Evolutionary conservation across 2,329 filamentous ascomycete species (phyloP).

Genomic region (Cercospora beticola): DNA sequence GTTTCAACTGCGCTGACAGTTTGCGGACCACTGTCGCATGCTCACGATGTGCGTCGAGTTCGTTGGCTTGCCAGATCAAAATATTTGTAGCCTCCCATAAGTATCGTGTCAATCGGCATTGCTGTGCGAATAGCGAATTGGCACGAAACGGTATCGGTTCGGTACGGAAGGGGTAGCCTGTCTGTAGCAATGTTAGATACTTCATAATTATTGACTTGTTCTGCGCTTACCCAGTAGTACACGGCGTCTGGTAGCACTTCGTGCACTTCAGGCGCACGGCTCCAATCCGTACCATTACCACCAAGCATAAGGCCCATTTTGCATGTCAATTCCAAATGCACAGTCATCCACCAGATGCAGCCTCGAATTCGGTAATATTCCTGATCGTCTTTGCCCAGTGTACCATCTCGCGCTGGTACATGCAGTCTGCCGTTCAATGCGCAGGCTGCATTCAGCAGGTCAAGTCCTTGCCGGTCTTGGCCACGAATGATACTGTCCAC

Average conservation of each 20-base stretch:
- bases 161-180: constrained; percentile 1
- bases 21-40: background rate
- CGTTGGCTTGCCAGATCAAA: constrained; percentile 4
- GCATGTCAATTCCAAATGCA: constrained; percentile 10
- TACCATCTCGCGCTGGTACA: background rate
- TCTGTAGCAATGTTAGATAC: background rate
- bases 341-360: constrained; percentile 11
- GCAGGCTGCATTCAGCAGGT: background rate
- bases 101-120: constrained; percentile 1
- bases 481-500: constrained; percentile 7
- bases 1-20: background rate
- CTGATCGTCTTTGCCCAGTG: background rate
- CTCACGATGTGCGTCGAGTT: constrained; percentile 2
- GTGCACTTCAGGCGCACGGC: background rate
- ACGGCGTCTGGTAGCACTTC: constrained; percentile 1
- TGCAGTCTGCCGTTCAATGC: constrained; percentile 1
- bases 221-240: constrained; percentile 3
- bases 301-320: constrained; percentile 10
- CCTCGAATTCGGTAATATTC: background rate
- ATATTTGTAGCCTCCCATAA: constrained; percentile 11
- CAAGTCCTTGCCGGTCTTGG: constrained; percentile 1
- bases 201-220: background rate
- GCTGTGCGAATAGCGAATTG: constrained; percentile 5
- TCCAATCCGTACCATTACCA: constrained; percentile 1
- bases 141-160: constrained; percentile 2